Base-by-base conservation (phyloP, 441 rosid genomes). In the Viola pubescens region DNA sequence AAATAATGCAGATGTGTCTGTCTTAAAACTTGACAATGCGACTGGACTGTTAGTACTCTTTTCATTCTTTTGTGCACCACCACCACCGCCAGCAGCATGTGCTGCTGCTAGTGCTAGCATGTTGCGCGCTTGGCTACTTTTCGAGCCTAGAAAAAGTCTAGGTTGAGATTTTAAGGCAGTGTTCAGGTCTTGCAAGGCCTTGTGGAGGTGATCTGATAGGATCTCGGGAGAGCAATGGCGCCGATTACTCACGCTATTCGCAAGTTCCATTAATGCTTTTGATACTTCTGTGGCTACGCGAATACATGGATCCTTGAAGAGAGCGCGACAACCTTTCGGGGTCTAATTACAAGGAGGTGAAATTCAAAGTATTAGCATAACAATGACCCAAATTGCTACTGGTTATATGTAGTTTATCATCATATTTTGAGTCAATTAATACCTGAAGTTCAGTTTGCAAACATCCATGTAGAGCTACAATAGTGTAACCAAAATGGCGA, bases 381-480 rank as follows among this genome's bases (percentile, higher is more conserved):
- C 2, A n/a, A 10, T 4, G 12, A 46, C 12, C 49, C 11, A 46
- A 45, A 9, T 9, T n/a, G 49, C 49, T 46, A 9, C 10, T n/a
- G 5, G 12, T 4, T 13, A 46, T 46, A 26, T 16, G 19, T 26
- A 26, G 3, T 1, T 26, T 26, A 2, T 26, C 34, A 26, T 26
- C 34, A 8, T 46, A 4, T 9, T 5, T 46, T 1, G 12, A 9
- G 13, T 46, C 6, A 46, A 13, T 10, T 39, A 38, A 44, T 70
- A 91, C 98, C 89, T 88, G 95, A 65, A 88, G 85, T 75, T 91
- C 95, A 9, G 91, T 79, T 53, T 70, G 85, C 69, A 89, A 73
- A 51, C 98, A 87, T 14, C 97, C 98, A 60, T 89, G 96, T 37
- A 91, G 78, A 66, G 97, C 88, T 19, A 84, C 95, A 52, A 87